These are phyloP conservation scores for Pythium volutum DNA, from an alignment of 352 stramenopile species.

Conservation along the genomic window DNA sequence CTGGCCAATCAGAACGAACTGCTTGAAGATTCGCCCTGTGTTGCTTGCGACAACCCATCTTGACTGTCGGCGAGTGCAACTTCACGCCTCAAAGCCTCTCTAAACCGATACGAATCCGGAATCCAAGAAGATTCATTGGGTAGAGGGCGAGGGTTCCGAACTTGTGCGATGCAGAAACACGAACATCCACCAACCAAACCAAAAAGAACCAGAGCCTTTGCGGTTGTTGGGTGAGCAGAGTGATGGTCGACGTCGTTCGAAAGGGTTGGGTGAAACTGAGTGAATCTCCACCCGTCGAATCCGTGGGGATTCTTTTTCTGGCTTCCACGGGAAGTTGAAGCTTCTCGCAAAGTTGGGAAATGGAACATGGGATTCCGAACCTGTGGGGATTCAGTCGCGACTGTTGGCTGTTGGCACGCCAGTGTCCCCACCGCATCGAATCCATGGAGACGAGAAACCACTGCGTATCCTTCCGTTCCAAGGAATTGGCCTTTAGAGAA, in stretches of 20 bases:
- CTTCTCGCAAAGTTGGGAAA: not conserved
- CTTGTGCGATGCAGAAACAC: not conserved
- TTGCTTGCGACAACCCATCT: slow-evolving; percentile 18
- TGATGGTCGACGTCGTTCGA: slow-evolving; percentile 9
- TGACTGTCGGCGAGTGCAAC: not conserved
- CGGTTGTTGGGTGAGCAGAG: too few relatives aligned
- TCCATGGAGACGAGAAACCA: not conserved
- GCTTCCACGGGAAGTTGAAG: slow-evolving; percentile 5
- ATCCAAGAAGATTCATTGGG: slow-evolving; percentile 21
- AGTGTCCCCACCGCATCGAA: not conserved
- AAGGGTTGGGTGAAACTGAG: slow-evolving; percentile 5
- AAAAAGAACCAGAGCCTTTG: slow-evolving; percentile 16
- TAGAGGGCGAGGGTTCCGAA: slow-evolving; percentile 20
- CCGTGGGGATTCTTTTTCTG: slow-evolving; percentile 24
- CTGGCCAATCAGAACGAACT: slow-evolving; percentile 13
- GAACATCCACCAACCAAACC: not conserved
- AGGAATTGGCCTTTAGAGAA: too few relatives aligned
- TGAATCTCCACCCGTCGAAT: slow-evolving; percentile 20
- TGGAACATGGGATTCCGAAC: slow-evolving; percentile 1
- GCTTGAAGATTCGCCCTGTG: slow-evolving; percentile 19
- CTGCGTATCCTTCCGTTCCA: not conserved
- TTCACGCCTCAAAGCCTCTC: slow-evolving; percentile 8
- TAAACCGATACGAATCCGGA: slow-evolving; percentile 11
- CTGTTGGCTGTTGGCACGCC: not conserved
- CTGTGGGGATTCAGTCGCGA: not conserved